phyloP scores from a whole-genome alignment of 2,329 filamentous ascomycete species.

The Sporothrix brunneoviolacea region DNA sequence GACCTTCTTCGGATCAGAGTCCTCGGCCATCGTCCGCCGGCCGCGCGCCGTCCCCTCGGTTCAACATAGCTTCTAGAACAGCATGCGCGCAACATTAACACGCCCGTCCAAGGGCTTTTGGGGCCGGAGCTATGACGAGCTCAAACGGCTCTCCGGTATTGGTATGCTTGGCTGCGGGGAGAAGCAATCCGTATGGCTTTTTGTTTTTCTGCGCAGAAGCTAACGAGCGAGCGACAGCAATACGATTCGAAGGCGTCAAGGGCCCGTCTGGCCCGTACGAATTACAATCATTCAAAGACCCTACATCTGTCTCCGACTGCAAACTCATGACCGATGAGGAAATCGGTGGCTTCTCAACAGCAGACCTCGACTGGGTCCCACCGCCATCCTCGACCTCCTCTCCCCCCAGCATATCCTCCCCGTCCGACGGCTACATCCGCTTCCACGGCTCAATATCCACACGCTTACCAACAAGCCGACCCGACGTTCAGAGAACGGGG shows the following conservation, averaged over 20 bases:
- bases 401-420: conserved; percentile 14
- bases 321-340: conserved; percentile 83
- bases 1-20: too few species aligned
- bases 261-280: conserved; percentile 56
- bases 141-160: conserved; percentile 49
- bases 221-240: conserved; percentile 37
- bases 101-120: conserved; percentile 47
- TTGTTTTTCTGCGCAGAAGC: background rate
- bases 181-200: too few species aligned
- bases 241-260: conserved; percentile 63
- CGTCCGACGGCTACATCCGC: conserved; percentile 53
- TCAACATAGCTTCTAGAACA: conserved; percentile 14
- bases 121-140: conserved; percentile 53
- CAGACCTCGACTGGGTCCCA: conserved; percentile 59
- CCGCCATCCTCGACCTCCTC: conserved; percentile 16
- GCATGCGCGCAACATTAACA: conserved; percentile 42
- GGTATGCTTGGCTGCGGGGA: conserved; percentile 33
- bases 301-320: conserved; percentile 42
- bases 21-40: too few species aligned
- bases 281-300: conserved; percentile 56
- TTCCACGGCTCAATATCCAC: conserved; percentile 89
- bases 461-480: conserved; percentile 66
- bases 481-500: conserved; percentile 70
- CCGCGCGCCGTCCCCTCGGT: too few species aligned
- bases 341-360: conserved; percentile 78